phyloP scores from a whole-genome alignment of 1,284 basidiomycete genomes.

The Schizophyllum commune region DNA sequence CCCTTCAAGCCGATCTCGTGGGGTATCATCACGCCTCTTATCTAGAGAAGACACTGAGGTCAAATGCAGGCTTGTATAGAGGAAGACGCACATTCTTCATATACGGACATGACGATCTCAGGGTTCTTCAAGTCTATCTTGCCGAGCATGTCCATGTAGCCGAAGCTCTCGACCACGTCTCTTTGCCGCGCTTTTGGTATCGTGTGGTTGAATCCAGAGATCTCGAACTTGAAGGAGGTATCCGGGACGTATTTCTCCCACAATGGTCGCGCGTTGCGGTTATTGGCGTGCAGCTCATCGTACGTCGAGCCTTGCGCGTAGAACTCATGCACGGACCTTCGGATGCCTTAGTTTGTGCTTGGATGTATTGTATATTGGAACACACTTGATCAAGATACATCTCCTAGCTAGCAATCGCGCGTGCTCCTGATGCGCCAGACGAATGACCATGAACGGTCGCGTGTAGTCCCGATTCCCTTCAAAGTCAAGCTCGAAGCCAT shows the following conservation, averaged over 20 bases:
- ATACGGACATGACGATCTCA: slow-evolving; percentile 71
- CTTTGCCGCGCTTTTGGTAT: slow-evolving; percentile 60
- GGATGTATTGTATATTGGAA: slow-evolving; percentile 6
- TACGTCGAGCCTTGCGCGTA: slow-evolving; percentile 67
- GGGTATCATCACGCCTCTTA: slow-evolving; percentile 35
- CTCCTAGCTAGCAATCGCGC: slow-evolving; percentile 68
- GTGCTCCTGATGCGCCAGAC: slow-evolving; percentile 65
- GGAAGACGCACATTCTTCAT: slow-evolving; percentile 78
- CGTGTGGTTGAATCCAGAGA: slow-evolving; percentile 71
- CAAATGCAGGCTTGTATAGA: background rate
- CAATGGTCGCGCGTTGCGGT: slow-evolving; percentile 36
- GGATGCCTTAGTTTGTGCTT: slow-evolving; percentile 5
- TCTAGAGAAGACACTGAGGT: slow-evolving; percentile 39
- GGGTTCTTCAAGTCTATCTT: slow-evolving; percentile 81
- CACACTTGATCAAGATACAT: slow-evolving; percentile 80
- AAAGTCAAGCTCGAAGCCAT: slow-evolving; percentile 49
- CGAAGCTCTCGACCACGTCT: slow-evolving; percentile 73
- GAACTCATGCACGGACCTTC: slow-evolving; percentile 70
- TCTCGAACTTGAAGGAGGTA: slow-evolving; percentile 77
- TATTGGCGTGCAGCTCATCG: slow-evolving; percentile 58
- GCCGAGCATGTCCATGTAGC: slow-evolving; percentile 81
- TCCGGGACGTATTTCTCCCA: slow-evolving; percentile 58
- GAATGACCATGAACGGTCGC: slow-evolving; percentile 72
- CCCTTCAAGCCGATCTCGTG: slow-evolving; percentile 43
- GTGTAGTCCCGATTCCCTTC: slow-evolving; percentile 40